phyloP scores from a whole-genome alignment of 163 green algal genomes.

The Coccomyxa subellipsoidea region DNA sequence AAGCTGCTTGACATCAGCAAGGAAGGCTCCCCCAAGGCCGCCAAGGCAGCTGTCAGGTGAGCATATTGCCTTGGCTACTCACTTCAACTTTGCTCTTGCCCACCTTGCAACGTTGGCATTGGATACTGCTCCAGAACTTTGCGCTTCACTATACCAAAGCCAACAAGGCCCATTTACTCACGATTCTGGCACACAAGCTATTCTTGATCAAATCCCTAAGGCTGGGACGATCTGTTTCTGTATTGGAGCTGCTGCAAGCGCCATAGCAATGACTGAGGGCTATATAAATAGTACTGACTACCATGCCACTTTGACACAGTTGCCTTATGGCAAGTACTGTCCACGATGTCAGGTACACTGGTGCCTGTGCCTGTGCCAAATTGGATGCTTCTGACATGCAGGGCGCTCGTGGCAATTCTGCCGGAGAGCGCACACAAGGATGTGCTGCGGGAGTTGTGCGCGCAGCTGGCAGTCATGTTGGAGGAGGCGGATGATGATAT shows the following conservation, averaged over 20 bases:
- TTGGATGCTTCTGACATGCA: no score
- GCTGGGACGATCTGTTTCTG: neutral
- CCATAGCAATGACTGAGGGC: no score
- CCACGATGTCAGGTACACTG: no score
- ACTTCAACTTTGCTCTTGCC: neutral
- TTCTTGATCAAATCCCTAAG: no score
- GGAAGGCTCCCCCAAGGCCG: neutral
- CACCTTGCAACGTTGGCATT: neutral
- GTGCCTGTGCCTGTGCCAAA: no score
- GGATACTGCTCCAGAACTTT: neutral
- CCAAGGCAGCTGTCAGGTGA: neutral
- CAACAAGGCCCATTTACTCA: no score
- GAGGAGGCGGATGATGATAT: constrained; percentile 4
- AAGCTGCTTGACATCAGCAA: neutral
- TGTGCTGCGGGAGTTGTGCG: constrained; percentile 11
- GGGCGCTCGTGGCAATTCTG: constrained; percentile 26
- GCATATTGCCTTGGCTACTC: neutral
- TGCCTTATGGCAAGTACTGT: no score
- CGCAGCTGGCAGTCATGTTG: constrained; percentile 21
- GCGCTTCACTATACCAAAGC: neutral
- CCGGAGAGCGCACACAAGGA: neutral
- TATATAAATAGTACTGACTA: no score
- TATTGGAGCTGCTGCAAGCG: no score
- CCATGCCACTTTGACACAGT: no score
- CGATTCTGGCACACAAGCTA: no score